Evolutionary conservation across 441 rosid genomes (phyloP), one percentile per base, ranked within the genome.

Genomic region (Omphalea diandra): DNA sequence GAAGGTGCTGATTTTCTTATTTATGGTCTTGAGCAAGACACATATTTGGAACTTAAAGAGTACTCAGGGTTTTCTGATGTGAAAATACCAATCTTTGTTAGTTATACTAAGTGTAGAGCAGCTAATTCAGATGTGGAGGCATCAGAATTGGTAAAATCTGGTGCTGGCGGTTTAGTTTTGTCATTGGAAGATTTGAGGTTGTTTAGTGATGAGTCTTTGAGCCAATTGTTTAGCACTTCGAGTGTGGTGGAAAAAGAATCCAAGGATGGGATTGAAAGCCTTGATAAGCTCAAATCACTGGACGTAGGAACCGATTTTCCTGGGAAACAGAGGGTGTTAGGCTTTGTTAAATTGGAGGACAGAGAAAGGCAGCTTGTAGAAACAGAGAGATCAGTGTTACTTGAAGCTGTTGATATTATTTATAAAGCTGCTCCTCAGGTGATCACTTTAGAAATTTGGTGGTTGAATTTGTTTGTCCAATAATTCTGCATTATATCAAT

Each of bases 1-100:
- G 99, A 95, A 76, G 98, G 99, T 77, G 98, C 94, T 82, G 98
- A 92, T 88, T 93, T 95, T 71, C 86, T 95, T 49, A 82, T 95
- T 64, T 87, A 81, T 69, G 73, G 57, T 70, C 55, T 78, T 63
- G 73, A 66, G 44, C 81, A 70, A 72, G 89, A 76, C 64, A 62
- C 75, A 62, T 63, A 67, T 67, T 68, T 72, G 27, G 83, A 82
- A 80, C 55, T 55, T 55, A 65, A 76, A 54, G 57, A 69, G 38
- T 78, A 73, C 64, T 74, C 87, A 32, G 82, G 84, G 70, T 77
- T 82, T 36, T 75, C 76, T 65, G 80, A 83, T 75, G 91, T 88
- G 70, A 92, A 86, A 71, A 83, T 89, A 74, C 96, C 92, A 0
- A 78, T 88, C 69, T 92, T 89, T 71, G 64, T 84, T 59, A 44